Evolutionary conservation across 129 eudicot species (phyloP).

Genomic region (Flaveria sonorensis): DNA sequence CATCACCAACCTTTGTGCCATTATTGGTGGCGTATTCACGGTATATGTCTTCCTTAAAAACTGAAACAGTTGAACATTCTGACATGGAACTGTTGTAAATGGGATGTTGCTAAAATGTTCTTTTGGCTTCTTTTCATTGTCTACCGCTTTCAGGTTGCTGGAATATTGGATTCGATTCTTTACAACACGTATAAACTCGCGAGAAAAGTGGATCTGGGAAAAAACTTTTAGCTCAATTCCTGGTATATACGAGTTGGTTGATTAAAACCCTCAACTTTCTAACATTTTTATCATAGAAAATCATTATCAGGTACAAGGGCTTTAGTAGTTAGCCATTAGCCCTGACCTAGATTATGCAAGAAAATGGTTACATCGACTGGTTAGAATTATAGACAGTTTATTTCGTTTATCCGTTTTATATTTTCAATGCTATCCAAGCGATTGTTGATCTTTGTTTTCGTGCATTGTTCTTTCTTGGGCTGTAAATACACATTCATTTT

Average conservation of each 20-base stretch:
- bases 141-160: constrained; percentile 67
- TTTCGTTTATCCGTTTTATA: not conserved
- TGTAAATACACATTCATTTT: constrained; percentile 1
- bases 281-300: constrained; percentile 16
- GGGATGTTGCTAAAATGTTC: not conserved
- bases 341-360: constrained; percentile 16
- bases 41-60: constrained; percentile 38
- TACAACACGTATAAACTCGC: constrained; percentile 66
- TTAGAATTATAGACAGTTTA: not conserved
- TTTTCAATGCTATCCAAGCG: not conserved
- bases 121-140: constrained; percentile 12
- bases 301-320: constrained; percentile 20
- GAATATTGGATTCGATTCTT: constrained; percentile 79
- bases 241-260: constrained; percentile 17
- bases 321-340: constrained; percentile 20
- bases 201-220: constrained; percentile 82
- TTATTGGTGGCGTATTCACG: constrained; percentile 95
- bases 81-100: not conserved
- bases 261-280: constrained; percentile 12
- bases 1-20: constrained; percentile 86
- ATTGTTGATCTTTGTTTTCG: not conserved
- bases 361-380: not conserved
- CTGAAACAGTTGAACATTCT: not conserved
- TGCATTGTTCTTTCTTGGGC: not conserved
- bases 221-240: constrained; percentile 49